Evolutionary conservation across 225 moss, liverwort and hornwort genomes (phyloP).

Genomic region (Pleurozium schreberi): DNA sequence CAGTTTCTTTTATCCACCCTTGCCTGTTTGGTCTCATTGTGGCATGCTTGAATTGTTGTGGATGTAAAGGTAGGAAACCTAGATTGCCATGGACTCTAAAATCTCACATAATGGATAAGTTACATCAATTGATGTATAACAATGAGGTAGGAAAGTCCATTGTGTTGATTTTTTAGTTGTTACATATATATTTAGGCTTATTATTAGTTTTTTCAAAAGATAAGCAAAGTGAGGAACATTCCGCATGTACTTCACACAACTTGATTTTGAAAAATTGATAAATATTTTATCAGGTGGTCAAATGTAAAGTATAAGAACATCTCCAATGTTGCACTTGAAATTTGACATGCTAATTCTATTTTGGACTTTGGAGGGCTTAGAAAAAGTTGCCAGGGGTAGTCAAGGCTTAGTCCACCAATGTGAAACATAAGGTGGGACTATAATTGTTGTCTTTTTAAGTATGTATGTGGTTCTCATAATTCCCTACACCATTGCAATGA

Average conservation of each 20-base stretch:
- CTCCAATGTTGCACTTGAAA: neutral
- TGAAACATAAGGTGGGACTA: neutral
- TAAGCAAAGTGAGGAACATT: neutral
- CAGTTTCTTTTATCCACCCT: no score
- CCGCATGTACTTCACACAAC: no score
- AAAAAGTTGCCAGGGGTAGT: neutral
- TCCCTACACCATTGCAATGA: neutral
- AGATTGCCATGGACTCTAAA: no score
- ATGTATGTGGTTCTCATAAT: neutral
- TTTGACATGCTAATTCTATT: neutral
- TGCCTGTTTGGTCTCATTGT: no score
- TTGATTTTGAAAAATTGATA: no score
- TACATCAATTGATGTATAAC: neutral
- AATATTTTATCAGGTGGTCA: no score
- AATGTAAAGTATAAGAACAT: neutral
- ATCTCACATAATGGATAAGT: no score
- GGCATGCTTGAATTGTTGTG: no score
- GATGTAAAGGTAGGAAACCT: no score
- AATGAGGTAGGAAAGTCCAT: neutral
- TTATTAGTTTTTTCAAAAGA: neutral
- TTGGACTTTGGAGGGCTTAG: neutral
- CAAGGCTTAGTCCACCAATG: neutral
- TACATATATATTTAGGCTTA: neutral
- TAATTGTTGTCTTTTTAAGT: neutral
- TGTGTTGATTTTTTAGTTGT: neutral